Base-by-base conservation (phyloP, 2,329 filamentous ascomycete genomes). In the Sporothrix curviconia region DNA sequence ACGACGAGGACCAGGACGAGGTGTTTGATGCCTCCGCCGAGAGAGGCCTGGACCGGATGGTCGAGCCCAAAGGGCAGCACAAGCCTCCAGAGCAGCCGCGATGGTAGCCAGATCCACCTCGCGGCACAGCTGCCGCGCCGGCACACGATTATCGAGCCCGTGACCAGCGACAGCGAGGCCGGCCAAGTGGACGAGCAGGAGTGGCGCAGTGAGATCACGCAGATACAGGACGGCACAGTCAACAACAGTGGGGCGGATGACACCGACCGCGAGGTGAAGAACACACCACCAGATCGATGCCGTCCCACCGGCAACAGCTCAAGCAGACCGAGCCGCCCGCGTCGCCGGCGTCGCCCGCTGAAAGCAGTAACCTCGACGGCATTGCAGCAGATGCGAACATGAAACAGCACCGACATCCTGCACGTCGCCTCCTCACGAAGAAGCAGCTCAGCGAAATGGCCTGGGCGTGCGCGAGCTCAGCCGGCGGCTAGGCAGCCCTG, bases 381-480 rank as follows among this genome's bases (percentile, higher is more conserved):
- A 28, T 12, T 6, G 36, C 30, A 25, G 12, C 25, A 43, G 50
- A 43, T 3, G 37, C n/a, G 17, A 15, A n/a, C 25, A 4, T 12
- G 6, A 39, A n/a, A 37, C 47, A 51, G n/a, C 15, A 17, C 40
- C n/a, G 64, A 70, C 32, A 64, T 60, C 7, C 64, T 79, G 42
- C 79, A 82, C 66, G 80, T 59, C 82, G 92, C n/a, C 81, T 96
- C 51, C 78, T 97, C 64, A 96, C 92, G 1, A 97, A 97, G 76
- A 91, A 89, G 70, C 90, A 99, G 71, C 78, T 99, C 42, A 91
- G 88, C 14, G 94, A 97, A 66, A 97, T 99, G 92, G 92, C 92
- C 0, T 92, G 92, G 84, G 92, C 25, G 94, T 97, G 58, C 81
- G 94, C 49, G 90, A 96, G 71, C 76, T 99, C 59, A 92, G 89